Percentiles rank a stretch among this genome's conserved stretches.
phyloP scores from a whole-genome alignment of 176 grass and related monocot genomes.

The Musa troglodytarum region DNA sequence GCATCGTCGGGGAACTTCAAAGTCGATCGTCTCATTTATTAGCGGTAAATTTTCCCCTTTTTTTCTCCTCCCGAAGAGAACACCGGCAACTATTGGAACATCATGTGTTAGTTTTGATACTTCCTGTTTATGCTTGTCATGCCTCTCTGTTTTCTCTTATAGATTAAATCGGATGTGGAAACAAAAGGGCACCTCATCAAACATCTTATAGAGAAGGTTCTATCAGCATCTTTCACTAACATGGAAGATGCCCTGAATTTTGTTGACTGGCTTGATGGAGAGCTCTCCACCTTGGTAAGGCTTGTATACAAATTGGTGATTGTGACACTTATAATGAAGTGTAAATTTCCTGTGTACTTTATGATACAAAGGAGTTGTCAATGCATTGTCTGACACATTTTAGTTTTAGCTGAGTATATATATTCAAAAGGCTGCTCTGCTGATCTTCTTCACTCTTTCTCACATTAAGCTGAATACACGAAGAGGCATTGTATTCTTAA shows the following conservation, averaged over 20 bases:
- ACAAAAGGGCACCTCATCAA: slow-evolving; percentile 74
- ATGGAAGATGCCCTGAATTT: slow-evolving; percentile 43
- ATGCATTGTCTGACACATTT: too few relatives aligned
- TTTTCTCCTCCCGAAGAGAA: too few relatives aligned
- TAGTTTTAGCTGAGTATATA: too few relatives aligned
- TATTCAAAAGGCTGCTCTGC: too few relatives aligned
- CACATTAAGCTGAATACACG: too few relatives aligned
- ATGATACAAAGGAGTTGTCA: not conserved
- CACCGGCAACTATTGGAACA: too few relatives aligned
- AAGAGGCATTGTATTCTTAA: too few relatives aligned
- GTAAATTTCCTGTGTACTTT: not conserved
- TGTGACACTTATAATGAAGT: not conserved
- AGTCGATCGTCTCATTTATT: slow-evolving; percentile 77
- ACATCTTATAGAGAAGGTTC: slow-evolving; percentile 60
- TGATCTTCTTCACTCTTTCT: too few relatives aligned
- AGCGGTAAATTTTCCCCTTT: slow-evolving; percentile 34
- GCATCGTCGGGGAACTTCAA: slow-evolving; percentile 77
- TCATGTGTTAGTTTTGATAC: not conserved
- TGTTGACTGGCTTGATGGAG: slow-evolving; percentile 42
- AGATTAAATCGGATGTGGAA: slow-evolving; percentile 75
- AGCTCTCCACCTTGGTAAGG: slow-evolving; percentile 44
- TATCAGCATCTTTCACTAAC: slow-evolving; percentile 37
- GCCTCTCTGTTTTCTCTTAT: not conserved
- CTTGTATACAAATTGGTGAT: not conserved
- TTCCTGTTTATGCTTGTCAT: not conserved